phyloP scores from a whole-genome alignment of 495 filamentous ascomycete species.

The Aspergillus steynii region DNA sequence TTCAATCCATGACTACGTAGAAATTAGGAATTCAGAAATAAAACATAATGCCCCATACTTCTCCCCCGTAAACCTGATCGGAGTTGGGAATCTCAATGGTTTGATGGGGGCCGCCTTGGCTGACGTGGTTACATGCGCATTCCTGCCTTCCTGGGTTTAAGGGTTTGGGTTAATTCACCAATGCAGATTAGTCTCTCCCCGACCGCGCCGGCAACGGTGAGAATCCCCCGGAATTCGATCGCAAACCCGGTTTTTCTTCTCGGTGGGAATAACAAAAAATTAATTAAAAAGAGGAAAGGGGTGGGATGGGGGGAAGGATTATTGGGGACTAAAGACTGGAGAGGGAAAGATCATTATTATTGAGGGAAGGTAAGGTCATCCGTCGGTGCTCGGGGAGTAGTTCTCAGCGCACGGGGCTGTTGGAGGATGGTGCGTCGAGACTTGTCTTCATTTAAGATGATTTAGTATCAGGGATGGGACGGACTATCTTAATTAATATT shows the following conservation, averaged over 20 bases:
- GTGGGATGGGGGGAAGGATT: background rate
- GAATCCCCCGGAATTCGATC: slow-evolving; percentile 41
- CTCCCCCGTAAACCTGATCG: background rate
- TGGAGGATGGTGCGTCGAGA: slow-evolving; percentile 26
- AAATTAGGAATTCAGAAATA: too few relatives aligned
- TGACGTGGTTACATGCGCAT: slow-evolving; percentile 26
- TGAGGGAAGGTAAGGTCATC: background rate
- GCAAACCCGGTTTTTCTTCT: background rate
- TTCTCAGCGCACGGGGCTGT: slow-evolving; percentile 31
- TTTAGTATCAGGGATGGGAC: background rate
- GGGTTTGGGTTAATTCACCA: background rate
- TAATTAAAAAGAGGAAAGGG: background rate
- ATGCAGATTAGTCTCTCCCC: background rate
- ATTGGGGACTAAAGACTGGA: background rate
- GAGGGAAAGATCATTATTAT: background rate
- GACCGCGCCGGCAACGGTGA: slow-evolving; percentile 27
- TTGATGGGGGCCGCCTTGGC: slow-evolving; percentile 23
- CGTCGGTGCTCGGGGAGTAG: background rate
- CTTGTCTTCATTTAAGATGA: background rate
- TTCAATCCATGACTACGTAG: too few relatives aligned
- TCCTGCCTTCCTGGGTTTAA: background rate
- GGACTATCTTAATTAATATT: background rate
- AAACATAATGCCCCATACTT: background rate
- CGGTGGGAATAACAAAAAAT: background rate
- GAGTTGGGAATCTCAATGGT: background rate